These are phyloP conservation scores for Cicer cuneatum DNA, from an alignment of 306 rosid species.

Conservation along the genomic window DNA sequence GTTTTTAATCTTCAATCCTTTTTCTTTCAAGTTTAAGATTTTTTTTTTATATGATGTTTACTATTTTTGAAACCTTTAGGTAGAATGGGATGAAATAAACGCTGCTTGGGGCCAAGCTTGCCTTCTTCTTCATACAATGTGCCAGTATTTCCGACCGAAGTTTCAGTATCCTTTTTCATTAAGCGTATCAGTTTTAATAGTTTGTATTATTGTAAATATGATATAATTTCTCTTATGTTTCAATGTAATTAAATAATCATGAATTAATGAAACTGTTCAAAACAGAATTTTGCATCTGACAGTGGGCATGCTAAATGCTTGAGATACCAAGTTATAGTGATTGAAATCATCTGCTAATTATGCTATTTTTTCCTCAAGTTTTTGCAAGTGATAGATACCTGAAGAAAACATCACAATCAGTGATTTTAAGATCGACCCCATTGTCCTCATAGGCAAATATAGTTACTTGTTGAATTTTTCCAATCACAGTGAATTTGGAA, in stretches of 20 bases:
- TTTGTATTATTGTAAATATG: slow-evolving; percentile 3
- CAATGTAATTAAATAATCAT: background rate
- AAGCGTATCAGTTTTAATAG: background rate
- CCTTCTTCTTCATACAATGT: slow-evolving; percentile 98
- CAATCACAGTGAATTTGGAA: slow-evolving; percentile 8
- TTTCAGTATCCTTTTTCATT: slow-evolving; percentile 68
- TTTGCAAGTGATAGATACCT: slow-evolving; percentile 9
- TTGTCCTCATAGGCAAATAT: slow-evolving; percentile 9
- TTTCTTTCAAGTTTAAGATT: slow-evolving; percentile 35
- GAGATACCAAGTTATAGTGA: slow-evolving; percentile 2
- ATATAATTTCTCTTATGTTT: slow-evolving; percentile 24
- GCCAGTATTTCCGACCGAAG: slow-evolving; percentile 90
- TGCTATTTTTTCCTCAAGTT: background rate
- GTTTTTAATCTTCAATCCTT: background rate
- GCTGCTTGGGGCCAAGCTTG: slow-evolving; percentile 99
- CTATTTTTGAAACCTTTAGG: slow-evolving; percentile 56
- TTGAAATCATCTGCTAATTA: slow-evolving; percentile 14
- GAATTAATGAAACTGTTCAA: slow-evolving; percentile 3
- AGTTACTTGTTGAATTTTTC: slow-evolving; percentile 6
- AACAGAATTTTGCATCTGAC: slow-evolving; percentile 18
- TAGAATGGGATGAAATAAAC: slow-evolving; percentile 98
- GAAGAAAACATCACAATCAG: background rate
- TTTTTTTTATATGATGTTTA: slow-evolving; percentile 44
- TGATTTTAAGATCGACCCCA: slow-evolving; percentile 1
- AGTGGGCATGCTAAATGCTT: slow-evolving; percentile 18